Base-by-base conservation (phyloP, 2,329 filamentous ascomycete species). In the Remersonia thermophila region DNA sequence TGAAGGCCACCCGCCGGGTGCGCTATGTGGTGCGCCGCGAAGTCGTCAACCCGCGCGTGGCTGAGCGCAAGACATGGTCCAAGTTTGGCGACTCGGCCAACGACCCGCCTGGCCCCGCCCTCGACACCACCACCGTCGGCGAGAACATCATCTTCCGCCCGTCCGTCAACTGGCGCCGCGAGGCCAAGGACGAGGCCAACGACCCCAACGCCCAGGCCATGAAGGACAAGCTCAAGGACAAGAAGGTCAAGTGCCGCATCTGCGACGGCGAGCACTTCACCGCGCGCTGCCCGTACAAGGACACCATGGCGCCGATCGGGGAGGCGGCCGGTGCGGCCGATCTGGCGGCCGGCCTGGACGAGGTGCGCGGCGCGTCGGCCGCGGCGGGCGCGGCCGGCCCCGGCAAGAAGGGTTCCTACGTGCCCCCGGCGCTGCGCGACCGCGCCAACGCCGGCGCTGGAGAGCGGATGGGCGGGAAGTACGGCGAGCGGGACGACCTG, bases 201-300 rank as follows among this genome's bases (percentile, higher is more conserved):
- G 76, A 78, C 53, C 64, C 72, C 55, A 81, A 83, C 61, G 77
- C 80, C 53, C 76, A 81, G 63, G 71, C 70, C 53, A 73, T 81
- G 66, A 83, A 83, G 66, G 75, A 80, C 57, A 80, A 83, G 67
- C 72, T 96, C 55, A 93, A 91, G 76, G 87, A 95, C 69, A 94
- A 95, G 77, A 93, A 95, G 70, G 93, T 98, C 71, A 96, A 96
- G 75, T 98, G 91, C 66, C 83, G 91, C 73, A 96, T 98, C 59
- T 98, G 91, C 69, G 83, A 80, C 59, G 91, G 89, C 58, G 91
- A 98, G 71, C 91, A 98, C 77, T 98, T 96, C 72, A 98, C 91
- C 29, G 89, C 89, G 50, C 81, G 91, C 61, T 98, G 91, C 77
- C 91, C 91, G 26, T 98, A 94, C 80, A 98, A 96, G 71, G 91